Conservation (phyloP, 495 filamentous ascomycete genomes). For the Polyplosphaeria fusca region DNA sequence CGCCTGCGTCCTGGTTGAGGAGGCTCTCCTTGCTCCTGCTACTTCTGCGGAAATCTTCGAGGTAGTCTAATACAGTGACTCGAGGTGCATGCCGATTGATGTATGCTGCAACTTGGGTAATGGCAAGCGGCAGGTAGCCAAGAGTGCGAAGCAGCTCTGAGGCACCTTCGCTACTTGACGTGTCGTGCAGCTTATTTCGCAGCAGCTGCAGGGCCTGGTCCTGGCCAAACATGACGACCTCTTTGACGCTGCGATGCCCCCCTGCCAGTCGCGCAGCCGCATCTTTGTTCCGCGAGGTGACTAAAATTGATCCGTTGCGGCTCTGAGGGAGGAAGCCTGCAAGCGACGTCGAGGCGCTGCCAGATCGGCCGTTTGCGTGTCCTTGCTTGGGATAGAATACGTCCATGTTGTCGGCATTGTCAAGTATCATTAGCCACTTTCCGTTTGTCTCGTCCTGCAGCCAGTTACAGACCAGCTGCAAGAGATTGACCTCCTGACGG, state of each 20-base stretch:
- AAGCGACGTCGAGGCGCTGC: background rate
- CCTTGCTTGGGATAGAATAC: constrained; percentile 1
- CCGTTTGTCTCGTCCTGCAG: constrained; percentile 9
- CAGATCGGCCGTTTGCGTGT: background rate
- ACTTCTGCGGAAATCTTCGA: background rate
- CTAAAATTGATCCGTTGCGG: background rate
- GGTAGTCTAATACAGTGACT: background rate
- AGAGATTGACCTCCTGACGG: constrained; percentile 6
- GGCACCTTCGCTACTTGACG: background rate
- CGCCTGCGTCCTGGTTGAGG: background rate
- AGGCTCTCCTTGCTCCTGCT: background rate
- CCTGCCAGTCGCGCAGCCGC: background rate
- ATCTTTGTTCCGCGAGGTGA: background rate
- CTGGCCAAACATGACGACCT: background rate
- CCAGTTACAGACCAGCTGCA: constrained; percentile 14
- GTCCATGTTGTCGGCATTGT: constrained; percentile 12
- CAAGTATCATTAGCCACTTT: constrained; percentile 13
- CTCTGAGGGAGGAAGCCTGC: background rate
- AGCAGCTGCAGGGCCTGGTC: background rate
- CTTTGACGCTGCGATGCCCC: background rate
- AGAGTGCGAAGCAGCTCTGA: background rate
- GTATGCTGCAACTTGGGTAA: background rate
- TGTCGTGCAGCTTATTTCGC: background rate
- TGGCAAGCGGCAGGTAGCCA: background rate
- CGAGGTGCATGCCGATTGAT: background rate